phyloP scores from a whole-genome alignment of 202 grass and related monocot genomes.

The Carex arenaria region DNA sequence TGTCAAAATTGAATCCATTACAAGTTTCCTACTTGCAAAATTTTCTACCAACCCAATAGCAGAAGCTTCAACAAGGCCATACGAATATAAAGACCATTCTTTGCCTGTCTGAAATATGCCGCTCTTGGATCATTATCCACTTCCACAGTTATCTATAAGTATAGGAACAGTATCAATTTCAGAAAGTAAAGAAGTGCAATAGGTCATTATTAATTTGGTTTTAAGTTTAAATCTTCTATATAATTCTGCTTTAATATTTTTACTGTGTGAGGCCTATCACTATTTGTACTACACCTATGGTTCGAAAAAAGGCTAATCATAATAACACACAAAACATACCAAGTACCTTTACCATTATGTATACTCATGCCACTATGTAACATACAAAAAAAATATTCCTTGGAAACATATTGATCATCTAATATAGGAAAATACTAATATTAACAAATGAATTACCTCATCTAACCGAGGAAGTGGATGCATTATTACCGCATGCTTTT shows the following conservation, averaged over 20 bases:
- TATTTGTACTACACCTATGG: neutral
- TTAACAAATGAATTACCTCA: conserved; percentile 46
- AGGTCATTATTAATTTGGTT: neutral
- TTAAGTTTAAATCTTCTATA: neutral
- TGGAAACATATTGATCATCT: neutral
- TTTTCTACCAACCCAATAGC: conserved; percentile 56
- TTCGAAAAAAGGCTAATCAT: neutral
- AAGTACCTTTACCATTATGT: neutral
- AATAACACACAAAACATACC: neutral
- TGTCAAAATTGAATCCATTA: neutral
- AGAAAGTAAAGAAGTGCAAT: neutral
- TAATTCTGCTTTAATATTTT: neutral
- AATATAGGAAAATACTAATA: neutral
- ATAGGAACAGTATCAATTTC: neutral
- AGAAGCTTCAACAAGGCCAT: conserved; percentile 91
- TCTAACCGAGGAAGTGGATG: conserved; percentile 92
- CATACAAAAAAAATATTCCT: too few relatives aligned
- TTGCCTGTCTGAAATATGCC: conserved; percentile 94
- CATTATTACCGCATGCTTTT: conserved; percentile 83
- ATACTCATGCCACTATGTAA: neutral
- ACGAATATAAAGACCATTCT: conserved; percentile 82
- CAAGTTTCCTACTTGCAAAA: neutral
- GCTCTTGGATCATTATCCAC: conserved; percentile 76
- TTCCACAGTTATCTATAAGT: conserved; percentile 59
- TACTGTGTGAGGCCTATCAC: neutral